Evolutionary conservation across 2,329 filamentous ascomycete genomes (phyloP).

Genomic region (Arthroderma sp.): DNA sequence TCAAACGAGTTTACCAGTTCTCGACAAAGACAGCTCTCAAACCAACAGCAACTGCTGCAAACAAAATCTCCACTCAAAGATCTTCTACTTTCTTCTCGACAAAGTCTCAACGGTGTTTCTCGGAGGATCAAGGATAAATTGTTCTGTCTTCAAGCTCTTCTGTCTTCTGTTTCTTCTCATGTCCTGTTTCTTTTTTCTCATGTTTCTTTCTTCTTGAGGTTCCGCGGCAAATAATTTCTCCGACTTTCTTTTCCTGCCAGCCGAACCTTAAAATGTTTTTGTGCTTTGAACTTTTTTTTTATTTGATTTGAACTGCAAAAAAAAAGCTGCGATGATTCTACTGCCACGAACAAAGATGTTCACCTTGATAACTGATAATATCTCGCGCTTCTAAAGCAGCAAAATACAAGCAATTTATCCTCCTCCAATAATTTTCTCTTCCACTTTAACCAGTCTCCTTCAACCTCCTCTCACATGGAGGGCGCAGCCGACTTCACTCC

Average conservation of each 20-base stretch:
- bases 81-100: neutral
- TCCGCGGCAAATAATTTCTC: conserved; percentile 5
- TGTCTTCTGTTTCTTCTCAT: neutral
- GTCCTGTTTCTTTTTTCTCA: neutral
- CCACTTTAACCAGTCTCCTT: neutral
- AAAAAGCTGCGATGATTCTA: neutral
- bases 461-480: conserved; percentile 36
- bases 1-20: neutral
- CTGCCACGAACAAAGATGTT: neutral
- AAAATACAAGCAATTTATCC: neutral
- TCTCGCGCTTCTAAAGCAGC: neutral
- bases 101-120: neutral
- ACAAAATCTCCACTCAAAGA: neutral
- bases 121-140: neutral
- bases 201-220: conserved; percentile 8
- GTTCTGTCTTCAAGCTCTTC: neutral
- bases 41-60: neutral
- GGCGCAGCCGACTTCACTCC: conserved; percentile 59
- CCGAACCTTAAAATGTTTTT: conserved; percentile 5
- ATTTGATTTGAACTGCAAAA: neutral
- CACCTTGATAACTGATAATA: neutral
- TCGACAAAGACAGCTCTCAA: neutral
- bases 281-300: neutral
- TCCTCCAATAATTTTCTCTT: neutral
- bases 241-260: conserved; percentile 2